Evolutionary conservation across 306 rosid genomes (phyloP).

Genomic region (Boehmeria nivea): DNA sequence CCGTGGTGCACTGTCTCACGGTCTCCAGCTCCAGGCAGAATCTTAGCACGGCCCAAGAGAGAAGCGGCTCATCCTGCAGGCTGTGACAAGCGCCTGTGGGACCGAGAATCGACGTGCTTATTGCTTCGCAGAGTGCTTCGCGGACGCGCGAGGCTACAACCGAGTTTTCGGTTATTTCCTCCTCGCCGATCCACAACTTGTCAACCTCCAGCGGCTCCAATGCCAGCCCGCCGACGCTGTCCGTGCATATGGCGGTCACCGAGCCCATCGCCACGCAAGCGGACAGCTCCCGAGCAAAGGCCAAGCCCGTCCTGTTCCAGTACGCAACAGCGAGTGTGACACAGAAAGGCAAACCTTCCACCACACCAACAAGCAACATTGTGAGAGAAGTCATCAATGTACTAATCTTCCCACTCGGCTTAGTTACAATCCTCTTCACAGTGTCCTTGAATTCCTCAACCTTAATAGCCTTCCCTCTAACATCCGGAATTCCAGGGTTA

Average conservation of each 20-base stretch:
- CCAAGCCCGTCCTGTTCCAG: conserved; percentile 8
- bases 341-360: conserved; percentile 11
- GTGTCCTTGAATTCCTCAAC: background rate
- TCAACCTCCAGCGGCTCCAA: background rate
- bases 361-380: conserved; percentile 10
- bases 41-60: conserved; percentile 5
- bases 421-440: background rate
- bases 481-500: background rate
- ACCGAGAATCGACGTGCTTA: background rate
- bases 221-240: background rate
- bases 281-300: background rate
- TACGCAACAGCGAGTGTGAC: conserved; percentile 1
- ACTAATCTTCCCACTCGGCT: conserved; percentile 6
- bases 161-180: background rate
- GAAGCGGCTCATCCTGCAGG: conserved; percentile 6
- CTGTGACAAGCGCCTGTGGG: background rate
- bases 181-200: background rate
- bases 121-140: background rate
- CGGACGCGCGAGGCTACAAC: background rate
- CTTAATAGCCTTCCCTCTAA: conserved; percentile 5
- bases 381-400: conserved; percentile 6
- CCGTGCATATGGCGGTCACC: conserved; percentile 5
- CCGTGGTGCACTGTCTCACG: background rate
- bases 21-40: background rate
- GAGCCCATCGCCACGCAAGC: conserved; percentile 16